Evolutionary conservation across 179 eudicot species (phyloP).

Genomic region (Beta macrorhiza): DNA sequence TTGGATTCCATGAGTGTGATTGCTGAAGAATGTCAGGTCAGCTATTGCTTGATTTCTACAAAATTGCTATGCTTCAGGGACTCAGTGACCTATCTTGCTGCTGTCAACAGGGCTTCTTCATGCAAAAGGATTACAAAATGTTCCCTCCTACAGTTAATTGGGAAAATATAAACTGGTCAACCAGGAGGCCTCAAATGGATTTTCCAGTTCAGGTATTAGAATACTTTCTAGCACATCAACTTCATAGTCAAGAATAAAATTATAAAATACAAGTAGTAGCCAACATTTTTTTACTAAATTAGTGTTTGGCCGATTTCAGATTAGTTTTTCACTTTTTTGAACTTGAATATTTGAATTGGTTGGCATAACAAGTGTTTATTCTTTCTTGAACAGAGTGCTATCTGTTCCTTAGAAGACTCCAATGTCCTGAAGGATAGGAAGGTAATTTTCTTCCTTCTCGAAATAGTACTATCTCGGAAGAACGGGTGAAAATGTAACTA

Average conservation of each 20-base stretch:
- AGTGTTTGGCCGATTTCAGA: background rate
- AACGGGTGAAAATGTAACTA: background rate
- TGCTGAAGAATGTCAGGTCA: conserved; percentile 86
- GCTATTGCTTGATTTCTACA: conserved; percentile 9
- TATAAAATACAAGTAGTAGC: no score
- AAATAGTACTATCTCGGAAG: background rate
- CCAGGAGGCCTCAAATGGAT: conserved; percentile 95
- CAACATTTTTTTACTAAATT: background rate
- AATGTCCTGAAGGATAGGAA: conserved; percentile 63
- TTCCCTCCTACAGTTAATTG: conserved; percentile 94
- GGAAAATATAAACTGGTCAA: conserved; percentile 88
- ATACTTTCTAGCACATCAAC: background rate
- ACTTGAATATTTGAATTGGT: background rate
- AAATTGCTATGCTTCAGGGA: background rate
- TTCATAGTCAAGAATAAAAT: background rate
- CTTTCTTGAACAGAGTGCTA: conserved; percentile 58
- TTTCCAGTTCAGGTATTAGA: conserved; percentile 86
- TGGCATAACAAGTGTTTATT: conserved; percentile 15
- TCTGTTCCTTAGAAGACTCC: conserved; percentile 84
- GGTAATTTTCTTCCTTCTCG: conserved; percentile 45
- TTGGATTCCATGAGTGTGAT: conserved; percentile 75
- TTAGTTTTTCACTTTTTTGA: background rate
- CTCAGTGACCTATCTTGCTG: conserved; percentile 16
- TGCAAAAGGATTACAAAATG: conserved; percentile 97
- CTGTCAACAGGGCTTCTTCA: conserved; percentile 76